phyloP scores from a whole-genome alignment of 331 rosid genomes.

The Rhamnella rubrinervis region DNA sequence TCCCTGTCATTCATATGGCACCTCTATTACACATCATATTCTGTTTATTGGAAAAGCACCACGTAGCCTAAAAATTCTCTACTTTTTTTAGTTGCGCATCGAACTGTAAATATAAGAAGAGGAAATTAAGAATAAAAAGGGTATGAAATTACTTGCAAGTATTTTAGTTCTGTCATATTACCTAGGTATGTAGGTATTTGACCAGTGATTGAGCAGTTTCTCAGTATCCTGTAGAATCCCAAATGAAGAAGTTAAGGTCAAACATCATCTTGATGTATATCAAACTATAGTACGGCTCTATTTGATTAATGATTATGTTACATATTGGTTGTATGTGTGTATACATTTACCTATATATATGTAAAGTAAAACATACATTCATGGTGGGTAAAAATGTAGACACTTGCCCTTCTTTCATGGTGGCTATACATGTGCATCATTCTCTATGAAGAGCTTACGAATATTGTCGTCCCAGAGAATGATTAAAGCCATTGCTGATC shows the following conservation, averaged over 20 bases:
- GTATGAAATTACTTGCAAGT: slow-evolving; percentile 7
- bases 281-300: neutral
- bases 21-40: too few relatives aligned
- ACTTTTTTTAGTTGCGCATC: neutral
- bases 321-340: neutral
- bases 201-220: slow-evolving; percentile 20
- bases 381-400: neutral
- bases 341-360: too few relatives aligned
- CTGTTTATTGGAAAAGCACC: too few relatives aligned
- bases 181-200: slow-evolving; percentile 1
- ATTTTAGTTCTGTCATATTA: neutral
- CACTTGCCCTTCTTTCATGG: neutral
- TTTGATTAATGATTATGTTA: neutral
- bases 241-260: neutral
- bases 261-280: neutral
- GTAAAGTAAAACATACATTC: too few relatives aligned
- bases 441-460: slow-evolving; percentile 1
- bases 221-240: slow-evolving; percentile 11
- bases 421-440: neutral
- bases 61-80: too few relatives aligned
- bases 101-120: neutral
- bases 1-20: too few relatives aligned
- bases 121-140: neutral
- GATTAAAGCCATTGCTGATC: neutral
- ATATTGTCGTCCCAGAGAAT: neutral